phyloP scores from a whole-genome alignment of 169 alveolate species.

The Plasmodium gonderi region DNA sequence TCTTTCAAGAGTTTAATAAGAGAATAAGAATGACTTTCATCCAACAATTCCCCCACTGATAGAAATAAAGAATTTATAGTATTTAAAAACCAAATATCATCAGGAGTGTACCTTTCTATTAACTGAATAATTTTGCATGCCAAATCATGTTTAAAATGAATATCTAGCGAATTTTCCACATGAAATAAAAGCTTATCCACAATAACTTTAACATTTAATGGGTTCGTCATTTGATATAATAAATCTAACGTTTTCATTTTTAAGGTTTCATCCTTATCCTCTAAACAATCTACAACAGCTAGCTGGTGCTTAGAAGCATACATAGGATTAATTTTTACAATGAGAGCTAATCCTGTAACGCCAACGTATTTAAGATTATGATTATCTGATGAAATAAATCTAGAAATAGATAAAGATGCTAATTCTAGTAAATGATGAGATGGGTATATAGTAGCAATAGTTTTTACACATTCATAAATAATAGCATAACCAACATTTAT shows the following conservation, averaged over 20 bases:
- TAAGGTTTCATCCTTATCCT: conserved; percentile 94
- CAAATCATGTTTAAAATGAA: conserved; percentile 71
- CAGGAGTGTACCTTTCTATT: conserved; percentile 72
- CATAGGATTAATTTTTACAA: conserved; percentile 91
- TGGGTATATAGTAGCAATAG: conserved; percentile 92
- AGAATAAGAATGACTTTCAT: conserved; percentile 63
- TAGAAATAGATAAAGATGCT: conserved; percentile 86
- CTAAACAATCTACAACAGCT: conserved; percentile 94
- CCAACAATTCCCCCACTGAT: conserved; percentile 72
- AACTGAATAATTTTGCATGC: conserved; percentile 66
- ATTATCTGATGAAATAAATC: conserved; percentile 91
- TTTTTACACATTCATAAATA: conserved; percentile 94
- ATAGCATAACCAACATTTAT: conserved; percentile 94
- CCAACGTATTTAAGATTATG: conserved; percentile 94
- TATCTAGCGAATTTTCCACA: conserved; percentile 58
- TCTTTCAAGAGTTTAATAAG: conserved; percentile 61
- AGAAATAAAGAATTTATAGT: conserved; percentile 46
- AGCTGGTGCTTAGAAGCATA: conserved; percentile 92
- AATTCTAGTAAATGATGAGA: conserved; percentile 87
- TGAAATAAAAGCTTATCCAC: conserved; percentile 89
- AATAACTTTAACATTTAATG: conserved; percentile 92
- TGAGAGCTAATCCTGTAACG: conserved; percentile 90
- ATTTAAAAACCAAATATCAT: conserved; percentile 71
- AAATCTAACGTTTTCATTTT: conserved; percentile 93
- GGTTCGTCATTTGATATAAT: conserved; percentile 94